Conservation (phyloP, 169 alveolate species). For the Plasmodium falciparum region DNA sequence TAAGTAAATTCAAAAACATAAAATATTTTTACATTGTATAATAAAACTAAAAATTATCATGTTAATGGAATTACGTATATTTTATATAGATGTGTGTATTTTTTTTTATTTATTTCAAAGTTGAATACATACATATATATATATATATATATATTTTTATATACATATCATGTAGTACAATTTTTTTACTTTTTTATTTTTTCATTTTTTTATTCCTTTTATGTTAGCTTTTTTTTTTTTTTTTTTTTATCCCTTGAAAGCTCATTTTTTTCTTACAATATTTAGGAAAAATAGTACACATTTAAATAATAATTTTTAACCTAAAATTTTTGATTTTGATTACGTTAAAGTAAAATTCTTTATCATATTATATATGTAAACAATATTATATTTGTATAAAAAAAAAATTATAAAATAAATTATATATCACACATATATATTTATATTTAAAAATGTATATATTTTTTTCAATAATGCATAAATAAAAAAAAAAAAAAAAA, state of each 20-base stretch:
- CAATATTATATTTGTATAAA: not conserved
- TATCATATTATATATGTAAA: not conserved
- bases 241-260: constrained; percentile 14
- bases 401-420: not conserved
- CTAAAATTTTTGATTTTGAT: not conserved
- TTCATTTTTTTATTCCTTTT: not conserved
- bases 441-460: too few relatives aligned
- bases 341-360: not conserved
- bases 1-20: too few relatives aligned
- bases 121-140: not conserved
- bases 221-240: not conserved
- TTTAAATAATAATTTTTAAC: not conserved
- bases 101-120: too few relatives aligned
- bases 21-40: too few relatives aligned
- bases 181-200: not conserved
- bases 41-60: too few relatives aligned
- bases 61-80: too few relatives aligned
- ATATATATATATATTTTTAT: not conserved
- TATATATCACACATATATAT: not conserved
- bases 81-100: too few relatives aligned
- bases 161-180: not conserved
- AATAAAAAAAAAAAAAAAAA: too few relatives aligned
- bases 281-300: not conserved
- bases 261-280: not conserved
- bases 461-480: too few relatives aligned